Evolutionary conservation across 805 yeast species (phyloP).

Genomic region (Candida lessepsii): DNA sequence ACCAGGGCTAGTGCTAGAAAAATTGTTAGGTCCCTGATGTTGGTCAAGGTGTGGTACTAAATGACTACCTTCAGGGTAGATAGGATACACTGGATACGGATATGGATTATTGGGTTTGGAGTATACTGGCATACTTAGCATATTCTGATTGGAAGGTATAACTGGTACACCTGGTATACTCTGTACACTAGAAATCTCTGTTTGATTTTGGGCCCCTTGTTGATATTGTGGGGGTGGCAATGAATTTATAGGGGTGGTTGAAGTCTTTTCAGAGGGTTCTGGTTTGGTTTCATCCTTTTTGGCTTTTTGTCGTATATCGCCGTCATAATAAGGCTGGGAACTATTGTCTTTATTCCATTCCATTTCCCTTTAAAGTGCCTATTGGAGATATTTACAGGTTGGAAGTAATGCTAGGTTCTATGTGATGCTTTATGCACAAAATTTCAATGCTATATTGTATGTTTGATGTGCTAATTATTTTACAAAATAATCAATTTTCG

Average conservation of each 20-base stretch:
- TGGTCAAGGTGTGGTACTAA: not conserved
- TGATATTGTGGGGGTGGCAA: constrained; percentile 1
- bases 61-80: constrained; percentile 3
- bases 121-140: constrained; percentile 4
- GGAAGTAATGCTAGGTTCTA: too few relatives aligned
- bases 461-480: too few relatives aligned
- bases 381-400: too few relatives aligned
- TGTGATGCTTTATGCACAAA: too few relatives aligned
- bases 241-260: not conserved
- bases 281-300: not conserved
- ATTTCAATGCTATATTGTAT: too few relatives aligned
- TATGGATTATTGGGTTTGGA: not conserved
- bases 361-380: not conserved
- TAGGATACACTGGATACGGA: constrained; percentile 2
- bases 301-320: constrained; percentile 1
- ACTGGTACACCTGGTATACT: not conserved
- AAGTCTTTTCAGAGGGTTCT: not conserved
- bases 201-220: not conserved
- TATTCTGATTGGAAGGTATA: not conserved
- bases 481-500: too few relatives aligned
- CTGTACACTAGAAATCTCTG: not conserved
- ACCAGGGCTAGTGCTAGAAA: not conserved
- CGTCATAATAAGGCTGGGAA: not conserved
- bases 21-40: not conserved
- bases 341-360: constrained; percentile 5